Evolutionary conservation across 2,329 filamentous ascomycete species (phyloP).

Genomic region (Colletotrichum plurivorum): DNA sequence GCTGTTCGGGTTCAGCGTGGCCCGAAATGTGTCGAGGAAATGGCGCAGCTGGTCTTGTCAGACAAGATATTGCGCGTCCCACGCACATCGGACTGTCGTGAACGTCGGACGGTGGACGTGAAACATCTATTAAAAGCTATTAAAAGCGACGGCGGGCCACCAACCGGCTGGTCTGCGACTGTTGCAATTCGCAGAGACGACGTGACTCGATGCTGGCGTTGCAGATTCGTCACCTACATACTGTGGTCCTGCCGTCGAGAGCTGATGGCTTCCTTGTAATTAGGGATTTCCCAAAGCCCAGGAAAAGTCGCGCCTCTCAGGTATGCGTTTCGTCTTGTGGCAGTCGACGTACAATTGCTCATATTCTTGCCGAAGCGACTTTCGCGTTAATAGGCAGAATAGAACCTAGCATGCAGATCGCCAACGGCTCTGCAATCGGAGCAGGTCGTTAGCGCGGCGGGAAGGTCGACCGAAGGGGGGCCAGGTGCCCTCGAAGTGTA

Average conservation of each 20-base stretch:
- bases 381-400: neutral
- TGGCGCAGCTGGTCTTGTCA: conserved; percentile 32
- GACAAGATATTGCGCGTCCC: conserved; percentile 31
- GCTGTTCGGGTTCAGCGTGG: conserved; percentile 2
- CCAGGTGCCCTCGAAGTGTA: conserved; percentile 4
- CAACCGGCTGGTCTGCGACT: conserved; percentile 34
- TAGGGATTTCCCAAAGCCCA: neutral
- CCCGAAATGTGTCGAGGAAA: conserved; percentile 19
- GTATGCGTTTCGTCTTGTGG: conserved; percentile 11
- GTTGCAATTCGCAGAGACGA: conserved; percentile 7
- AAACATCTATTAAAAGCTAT: conserved; percentile 40
- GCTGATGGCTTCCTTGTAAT: too few species aligned
- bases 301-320: neutral
- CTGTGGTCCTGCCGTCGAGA: neutral
- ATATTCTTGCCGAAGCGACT: neutral
- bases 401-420: conserved; percentile 8
- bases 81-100: conserved; percentile 8
- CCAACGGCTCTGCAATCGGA: conserved; percentile 29
- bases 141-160: conserved; percentile 35
- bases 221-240: conserved; percentile 31
- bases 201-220: conserved; percentile 37
- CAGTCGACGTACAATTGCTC: conserved; percentile 10
- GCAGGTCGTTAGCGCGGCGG: conserved; percentile 14
- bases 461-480: conserved; percentile 15
- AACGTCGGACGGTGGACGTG: conserved; percentile 29